Conservation (phyloP, 106 monocot genomes). For the Platanthera guangdongensis region DNA sequence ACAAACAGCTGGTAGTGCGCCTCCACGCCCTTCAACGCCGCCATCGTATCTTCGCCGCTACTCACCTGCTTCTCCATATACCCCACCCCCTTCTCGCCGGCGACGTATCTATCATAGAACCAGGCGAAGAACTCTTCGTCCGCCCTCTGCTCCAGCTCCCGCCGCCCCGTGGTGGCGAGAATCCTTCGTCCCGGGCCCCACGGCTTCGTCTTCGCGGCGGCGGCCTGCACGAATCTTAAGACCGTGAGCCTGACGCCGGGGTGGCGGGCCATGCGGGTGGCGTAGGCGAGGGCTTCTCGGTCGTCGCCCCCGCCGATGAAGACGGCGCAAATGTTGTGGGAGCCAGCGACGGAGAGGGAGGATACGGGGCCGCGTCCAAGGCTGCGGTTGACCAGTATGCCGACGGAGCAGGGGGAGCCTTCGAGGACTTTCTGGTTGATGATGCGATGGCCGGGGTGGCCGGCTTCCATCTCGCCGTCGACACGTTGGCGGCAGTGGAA, state of each 20-base stretch:
- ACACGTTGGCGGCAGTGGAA: constrained; percentile 39
- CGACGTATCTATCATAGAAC: constrained; percentile 50
- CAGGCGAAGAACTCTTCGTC: constrained; percentile 64
- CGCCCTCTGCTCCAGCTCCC: constrained; percentile 38
- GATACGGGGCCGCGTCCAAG: constrained; percentile 7
- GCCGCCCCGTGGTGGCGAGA: constrained; percentile 5
- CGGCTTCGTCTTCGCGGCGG: not conserved
- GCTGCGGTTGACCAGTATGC: constrained; percentile 60
- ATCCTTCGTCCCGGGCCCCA: constrained; percentile 6
- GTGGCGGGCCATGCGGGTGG: constrained; percentile 33
- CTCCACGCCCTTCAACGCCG: constrained; percentile 28
- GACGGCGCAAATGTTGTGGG: constrained; percentile 27
- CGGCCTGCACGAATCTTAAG: constrained; percentile 39
- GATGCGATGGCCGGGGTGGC: constrained; percentile 23
- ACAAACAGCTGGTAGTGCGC: constrained; percentile 45
- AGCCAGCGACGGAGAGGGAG: not conserved
- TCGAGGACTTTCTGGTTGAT: constrained; percentile 60
- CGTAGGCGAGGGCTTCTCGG: constrained; percentile 56
- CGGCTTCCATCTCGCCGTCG: constrained; percentile 33
- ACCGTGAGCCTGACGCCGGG: constrained; percentile 39
- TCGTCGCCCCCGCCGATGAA: constrained; percentile 88
- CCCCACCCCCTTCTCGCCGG: constrained; percentile 18
- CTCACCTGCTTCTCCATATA: constrained; percentile 68
- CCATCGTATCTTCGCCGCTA: constrained; percentile 52
- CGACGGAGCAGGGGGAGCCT: constrained; percentile 60